These are phyloP conservation scores for Amoebophrya sp. DNA, from an alignment of 169 alveolate species.

Conservation along the genomic window DNA sequence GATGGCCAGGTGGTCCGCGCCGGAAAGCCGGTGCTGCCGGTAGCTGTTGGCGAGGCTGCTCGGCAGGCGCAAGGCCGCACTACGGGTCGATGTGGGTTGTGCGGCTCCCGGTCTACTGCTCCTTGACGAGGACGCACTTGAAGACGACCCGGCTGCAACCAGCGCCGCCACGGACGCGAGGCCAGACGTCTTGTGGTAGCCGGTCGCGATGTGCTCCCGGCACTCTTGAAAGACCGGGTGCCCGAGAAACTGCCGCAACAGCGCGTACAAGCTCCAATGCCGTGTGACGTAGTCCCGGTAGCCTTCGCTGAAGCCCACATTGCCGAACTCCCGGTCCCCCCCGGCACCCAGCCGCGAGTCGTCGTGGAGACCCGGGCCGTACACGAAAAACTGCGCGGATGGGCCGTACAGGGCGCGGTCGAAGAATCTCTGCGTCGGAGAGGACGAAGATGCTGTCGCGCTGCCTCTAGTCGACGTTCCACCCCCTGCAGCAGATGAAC, in stretches of 20 bases:
- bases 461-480: too few relatives aligned
- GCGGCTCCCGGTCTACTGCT: too few relatives aligned
- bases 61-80: too few relatives aligned
- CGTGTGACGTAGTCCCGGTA: not conserved
- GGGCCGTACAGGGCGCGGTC: slow-evolving; percentile 6
- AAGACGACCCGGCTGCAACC: too few relatives aligned
- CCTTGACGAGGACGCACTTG: too few relatives aligned
- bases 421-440: not conserved
- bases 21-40: not conserved
- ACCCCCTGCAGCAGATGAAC: too few relatives aligned
- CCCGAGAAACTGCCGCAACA: not conserved
- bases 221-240: not conserved
- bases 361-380: not conserved
- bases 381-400: not conserved
- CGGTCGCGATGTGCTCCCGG: not conserved
- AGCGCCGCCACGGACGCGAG: not conserved
- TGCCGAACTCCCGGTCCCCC: too few relatives aligned
- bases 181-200: not conserved
- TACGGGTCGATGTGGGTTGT: too few relatives aligned
- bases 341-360: too few relatives aligned
- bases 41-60: not conserved
- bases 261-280: not conserved
- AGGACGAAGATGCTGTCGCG: too few relatives aligned
- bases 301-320: too few relatives aligned
- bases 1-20: not conserved